A percentile compares a stretch with the other conserved stretches of the same genome.
Conservation (phyloP, 768 basidiomycete species). For the Suillus clintonianus region DNA sequence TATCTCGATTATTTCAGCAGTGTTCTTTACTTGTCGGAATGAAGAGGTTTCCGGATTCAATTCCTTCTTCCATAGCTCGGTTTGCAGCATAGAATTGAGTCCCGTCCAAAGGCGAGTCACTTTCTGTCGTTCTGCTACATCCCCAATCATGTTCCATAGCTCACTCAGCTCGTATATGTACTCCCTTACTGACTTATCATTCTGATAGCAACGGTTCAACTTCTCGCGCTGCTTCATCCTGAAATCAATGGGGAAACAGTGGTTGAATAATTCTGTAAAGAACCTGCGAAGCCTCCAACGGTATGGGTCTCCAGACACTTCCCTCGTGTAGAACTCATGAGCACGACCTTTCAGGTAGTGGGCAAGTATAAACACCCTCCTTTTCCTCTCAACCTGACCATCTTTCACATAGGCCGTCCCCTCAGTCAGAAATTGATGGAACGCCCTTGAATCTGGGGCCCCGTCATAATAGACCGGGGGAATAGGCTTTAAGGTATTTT, state of each 20-base stretch:
- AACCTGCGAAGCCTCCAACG: slow-evolving; percentile 32
- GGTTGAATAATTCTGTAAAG: slow-evolving; percentile 36
- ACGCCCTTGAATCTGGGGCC: slow-evolving; percentile 17
- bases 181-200: slow-evolving; percentile 26
- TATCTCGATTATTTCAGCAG: slow-evolving; percentile 35
- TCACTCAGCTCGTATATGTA: slow-evolving; percentile 38
- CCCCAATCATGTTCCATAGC: slow-evolving; percentile 35
- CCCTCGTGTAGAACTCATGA: slow-evolving; percentile 33
- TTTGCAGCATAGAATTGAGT: slow-evolving; percentile 23
- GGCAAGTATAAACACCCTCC: slow-evolving; percentile 23
- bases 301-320: slow-evolving; percentile 24
- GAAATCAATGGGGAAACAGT: slow-evolving; percentile 35
- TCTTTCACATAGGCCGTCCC: slow-evolving; percentile 23
- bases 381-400: slow-evolving; percentile 12
- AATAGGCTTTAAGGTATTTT: slow-evolving; percentile 22
- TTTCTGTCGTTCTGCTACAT: slow-evolving; percentile 24
- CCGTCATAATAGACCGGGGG: slow-evolving; percentile 30
- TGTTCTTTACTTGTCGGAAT: slow-evolving; percentile 27
- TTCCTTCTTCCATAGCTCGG: slow-evolving; percentile 28
- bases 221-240: slow-evolving; percentile 24
- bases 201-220: slow-evolving; percentile 25
- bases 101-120: slow-evolving; percentile 40
- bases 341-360: slow-evolving; percentile 35
- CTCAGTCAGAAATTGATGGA: slow-evolving; percentile 29
- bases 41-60: slow-evolving; percentile 27